Evolutionary conservation across 1,284 basidiomycete species (phyloP).

Genomic region (Ustilago xerochloae): DNA sequence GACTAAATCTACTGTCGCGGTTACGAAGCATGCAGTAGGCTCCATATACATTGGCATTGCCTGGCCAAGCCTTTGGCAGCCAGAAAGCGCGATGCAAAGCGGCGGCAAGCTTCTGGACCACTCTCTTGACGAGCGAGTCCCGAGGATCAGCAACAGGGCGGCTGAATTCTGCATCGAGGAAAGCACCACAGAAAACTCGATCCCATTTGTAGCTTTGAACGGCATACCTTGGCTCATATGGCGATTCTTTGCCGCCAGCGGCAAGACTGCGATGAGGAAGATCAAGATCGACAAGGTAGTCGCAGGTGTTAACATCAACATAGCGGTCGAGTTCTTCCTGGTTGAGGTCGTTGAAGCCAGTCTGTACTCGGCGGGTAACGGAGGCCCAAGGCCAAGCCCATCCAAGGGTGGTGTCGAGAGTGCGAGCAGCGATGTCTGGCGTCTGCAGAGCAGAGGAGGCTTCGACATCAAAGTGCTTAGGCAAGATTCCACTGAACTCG

Average conservation of each 20-base stretch:
- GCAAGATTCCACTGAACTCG: slow-evolving; percentile 88
- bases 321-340: slow-evolving; percentile 81
- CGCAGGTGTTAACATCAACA: slow-evolving; percentile 71
- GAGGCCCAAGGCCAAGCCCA: slow-evolving; percentile 49
- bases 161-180: slow-evolving; percentile 60
- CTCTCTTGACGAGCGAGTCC: slow-evolving; percentile 3
- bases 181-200: slow-evolving; percentile 50
- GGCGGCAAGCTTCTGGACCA: slow-evolving; percentile 11
- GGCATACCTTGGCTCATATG: slow-evolving; percentile 51
- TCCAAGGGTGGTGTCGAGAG: slow-evolving; percentile 70
- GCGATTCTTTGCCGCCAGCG: slow-evolving; percentile 3
- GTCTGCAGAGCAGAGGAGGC: slow-evolving; percentile 10
- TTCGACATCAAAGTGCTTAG: slow-evolving; percentile 76
- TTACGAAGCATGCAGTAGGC: slow-evolving; percentile 59
- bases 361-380: slow-evolving; percentile 76
- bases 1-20: slow-evolving; percentile 15
- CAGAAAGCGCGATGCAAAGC: slow-evolving; percentile 55
- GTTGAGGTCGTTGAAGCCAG: slow-evolving; percentile 88
- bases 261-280: slow-evolving; percentile 35
- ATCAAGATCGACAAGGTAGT: slow-evolving; percentile 64
- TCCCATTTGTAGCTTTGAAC: slow-evolving; percentile 38
- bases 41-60: slow-evolving; percentile 49
- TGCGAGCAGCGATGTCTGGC: background rate
- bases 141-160: slow-evolving; percentile 21
- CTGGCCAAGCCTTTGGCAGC: slow-evolving; percentile 50